A percentile compares a stretch with the other conserved stretches of the same genome.
Conservation (phyloP, 257 asterid species). For the Fraxinus excelsior region DNA sequence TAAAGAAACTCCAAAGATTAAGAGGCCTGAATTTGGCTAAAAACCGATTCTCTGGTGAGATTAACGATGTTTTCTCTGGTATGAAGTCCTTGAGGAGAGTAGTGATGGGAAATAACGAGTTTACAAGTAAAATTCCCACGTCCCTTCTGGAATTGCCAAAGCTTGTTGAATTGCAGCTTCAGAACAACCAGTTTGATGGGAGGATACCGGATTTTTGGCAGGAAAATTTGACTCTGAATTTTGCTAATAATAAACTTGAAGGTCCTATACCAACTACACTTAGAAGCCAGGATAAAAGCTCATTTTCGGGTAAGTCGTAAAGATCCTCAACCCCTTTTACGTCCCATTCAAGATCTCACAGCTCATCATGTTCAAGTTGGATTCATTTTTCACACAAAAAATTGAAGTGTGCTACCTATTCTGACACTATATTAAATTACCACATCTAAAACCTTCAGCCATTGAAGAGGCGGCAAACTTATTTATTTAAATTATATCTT, state of each 20-base stretch:
- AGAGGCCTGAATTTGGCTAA: constrained; percentile 36
- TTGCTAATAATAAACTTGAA: constrained; percentile 39
- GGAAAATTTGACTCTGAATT: constrained; percentile 20
- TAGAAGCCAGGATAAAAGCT: constrained; percentile 12
- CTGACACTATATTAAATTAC: too few relatives aligned
- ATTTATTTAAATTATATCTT: background rate
- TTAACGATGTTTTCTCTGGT: constrained; percentile 33
- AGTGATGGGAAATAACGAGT: constrained; percentile 29
- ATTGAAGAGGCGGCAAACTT: background rate
- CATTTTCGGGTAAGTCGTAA: constrained; percentile 31
- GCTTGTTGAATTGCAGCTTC: constrained; percentile 44
- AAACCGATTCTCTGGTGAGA: constrained; percentile 37
- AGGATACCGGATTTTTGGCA: constrained; percentile 37
- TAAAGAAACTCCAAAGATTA: constrained; percentile 28
- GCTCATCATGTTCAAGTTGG: background rate
- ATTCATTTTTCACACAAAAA: background rate
- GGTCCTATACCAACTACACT: constrained; percentile 32
- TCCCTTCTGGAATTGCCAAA: constrained; percentile 34
- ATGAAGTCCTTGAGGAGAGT: constrained; percentile 36
- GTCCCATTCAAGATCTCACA: background rate
- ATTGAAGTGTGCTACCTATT: background rate
- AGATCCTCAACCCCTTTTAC: background rate
- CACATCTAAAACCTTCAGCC: background rate
- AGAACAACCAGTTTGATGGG: constrained; percentile 35
- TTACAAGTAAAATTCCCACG: constrained; percentile 32